A percentile compares a stretch with the other conserved stretches of the same genome.
phyloP scores from a whole-genome alignment of 192 early-diverging fungal species.

The Dimargaris verticillata region DNA sequence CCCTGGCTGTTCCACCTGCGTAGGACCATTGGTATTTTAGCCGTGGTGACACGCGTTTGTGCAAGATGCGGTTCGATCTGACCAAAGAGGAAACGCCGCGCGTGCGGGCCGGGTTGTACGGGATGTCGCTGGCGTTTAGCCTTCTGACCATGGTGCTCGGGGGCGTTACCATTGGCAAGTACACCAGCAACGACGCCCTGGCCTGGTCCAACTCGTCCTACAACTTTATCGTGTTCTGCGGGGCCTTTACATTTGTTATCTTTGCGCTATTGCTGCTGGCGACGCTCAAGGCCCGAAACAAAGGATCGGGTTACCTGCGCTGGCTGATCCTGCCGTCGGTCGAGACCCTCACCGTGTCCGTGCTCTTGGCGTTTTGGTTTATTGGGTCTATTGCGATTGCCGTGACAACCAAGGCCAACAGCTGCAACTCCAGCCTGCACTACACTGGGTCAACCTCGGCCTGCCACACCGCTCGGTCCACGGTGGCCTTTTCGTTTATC shows the following conservation, averaged over 20 bases:
- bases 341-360: not conserved
- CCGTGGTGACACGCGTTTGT: too few relatives aligned
- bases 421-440: not conserved
- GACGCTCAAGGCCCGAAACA: too few relatives aligned
- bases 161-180: not conserved
- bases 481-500: conserved; percentile 4
- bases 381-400: conserved; percentile 8
- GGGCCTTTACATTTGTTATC: not conserved
- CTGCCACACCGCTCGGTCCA: conserved; percentile 3
- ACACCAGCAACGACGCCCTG: not conserved
- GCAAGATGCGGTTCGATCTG: conserved; percentile 2
- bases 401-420: conserved; percentile 11
- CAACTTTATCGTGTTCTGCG: conserved; percentile 1
- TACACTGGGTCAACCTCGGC: not conserved
- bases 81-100: not conserved
- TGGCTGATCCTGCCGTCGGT: not conserved
- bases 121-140: not conserved
- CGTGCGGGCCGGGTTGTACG: not conserved
- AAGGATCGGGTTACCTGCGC: not conserved
- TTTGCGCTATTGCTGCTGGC: not conserved
- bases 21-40: too few relatives aligned
- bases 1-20: too few relatives aligned
- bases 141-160: conserved; percentile 2
- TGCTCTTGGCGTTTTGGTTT: not conserved
- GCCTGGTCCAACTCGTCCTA: not conserved